Conservation (phyloP, 78 protist species). For the Mastigamoeba balamuthi region DNA sequence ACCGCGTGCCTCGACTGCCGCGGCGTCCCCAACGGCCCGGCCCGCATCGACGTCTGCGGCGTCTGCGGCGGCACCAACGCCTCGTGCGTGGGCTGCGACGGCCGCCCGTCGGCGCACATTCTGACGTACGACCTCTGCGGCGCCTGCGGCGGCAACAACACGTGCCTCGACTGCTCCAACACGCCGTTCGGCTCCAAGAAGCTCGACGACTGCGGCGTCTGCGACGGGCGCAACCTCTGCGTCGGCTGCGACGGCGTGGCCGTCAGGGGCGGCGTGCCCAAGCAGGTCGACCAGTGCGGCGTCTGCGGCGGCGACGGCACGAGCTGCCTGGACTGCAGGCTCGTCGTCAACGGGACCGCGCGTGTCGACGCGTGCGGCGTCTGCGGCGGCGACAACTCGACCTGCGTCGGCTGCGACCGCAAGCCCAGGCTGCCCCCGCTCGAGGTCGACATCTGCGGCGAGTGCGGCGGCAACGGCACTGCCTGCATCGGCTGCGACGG, state of each 20-base stretch:
- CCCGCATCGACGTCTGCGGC: constrained; percentile 12
- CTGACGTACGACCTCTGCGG: constrained; percentile 15
- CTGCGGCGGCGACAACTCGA: constrained; percentile 12
- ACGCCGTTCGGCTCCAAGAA: too few relatives aligned
- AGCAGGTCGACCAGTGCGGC: constrained; percentile 1
- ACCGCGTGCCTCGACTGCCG: constrained; percentile 23
- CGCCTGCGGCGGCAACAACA: constrained; percentile 42
- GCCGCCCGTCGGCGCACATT: neutral
- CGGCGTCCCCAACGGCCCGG: neutral
- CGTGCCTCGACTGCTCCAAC: too few relatives aligned
- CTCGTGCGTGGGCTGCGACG: constrained; percentile 36
- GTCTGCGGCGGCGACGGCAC: constrained; percentile 20
- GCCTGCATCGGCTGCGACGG: constrained; percentile 52
- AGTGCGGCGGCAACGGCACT: constrained; percentile 42
- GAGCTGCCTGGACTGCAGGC: constrained; percentile 13
- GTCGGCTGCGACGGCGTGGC: constrained; percentile 31
- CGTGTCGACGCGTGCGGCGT: constrained; percentile 4
- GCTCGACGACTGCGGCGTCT: constrained; percentile 2
- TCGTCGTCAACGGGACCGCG: neutral
- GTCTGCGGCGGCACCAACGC: constrained; percentile 20
- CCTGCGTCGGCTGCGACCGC: constrained; percentile 38
- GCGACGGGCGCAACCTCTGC: neutral
- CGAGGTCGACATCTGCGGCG: constrained; percentile 21
- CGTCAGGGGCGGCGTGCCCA: neutral
- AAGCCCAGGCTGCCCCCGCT: neutral